A percentile compares a stretch with the other conserved stretches of the same genome.
These are phyloP conservation scores for Daldinia sp. DNA, from an alignment of 2,329 filamentous ascomycete genomes.

Conservation along the genomic window DNA sequence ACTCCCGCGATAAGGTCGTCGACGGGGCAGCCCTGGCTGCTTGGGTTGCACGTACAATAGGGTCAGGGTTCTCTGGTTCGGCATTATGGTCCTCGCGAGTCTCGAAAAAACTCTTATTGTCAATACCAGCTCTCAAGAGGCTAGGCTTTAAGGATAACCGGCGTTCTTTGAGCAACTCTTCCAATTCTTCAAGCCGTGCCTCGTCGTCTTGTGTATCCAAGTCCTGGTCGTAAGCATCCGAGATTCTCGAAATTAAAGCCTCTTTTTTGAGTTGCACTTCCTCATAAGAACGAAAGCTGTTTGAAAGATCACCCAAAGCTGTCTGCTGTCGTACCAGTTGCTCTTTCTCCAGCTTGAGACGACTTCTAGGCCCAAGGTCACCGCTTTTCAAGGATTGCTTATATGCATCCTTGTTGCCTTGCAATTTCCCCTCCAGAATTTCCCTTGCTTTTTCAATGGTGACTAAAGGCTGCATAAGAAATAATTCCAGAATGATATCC, in stretches of 20 bases:
- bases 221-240: slow-evolving; percentile 59
- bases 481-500: slow-evolving; percentile 49
- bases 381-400: slow-evolving; percentile 57
- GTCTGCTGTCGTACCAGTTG: slow-evolving; percentile 56
- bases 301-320: slow-evolving; percentile 52
- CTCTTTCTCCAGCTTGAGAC: slow-evolving; percentile 60
- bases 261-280: slow-evolving; percentile 55
- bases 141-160: slow-evolving; percentile 53
- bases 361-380: slow-evolving; percentile 54
- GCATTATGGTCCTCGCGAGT: slow-evolving; percentile 34
- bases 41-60: slow-evolving; percentile 58
- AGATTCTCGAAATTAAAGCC: slow-evolving; percentile 56
- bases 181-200: slow-evolving; percentile 57
- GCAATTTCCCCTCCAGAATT: slow-evolving; percentile 53
- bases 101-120: slow-evolving; percentile 52
- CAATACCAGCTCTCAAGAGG: slow-evolving; percentile 56
- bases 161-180: slow-evolving; percentile 54
- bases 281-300: slow-evolving; percentile 54
- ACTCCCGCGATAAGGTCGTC: slow-evolving; percentile 47
- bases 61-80: slow-evolving; percentile 40
- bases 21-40: slow-evolving; percentile 44
- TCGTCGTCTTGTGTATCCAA: slow-evolving; percentile 63
- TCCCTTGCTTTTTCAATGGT: slow-evolving; percentile 49
- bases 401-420: slow-evolving; percentile 59
- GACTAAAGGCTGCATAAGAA: slow-evolving; percentile 46